A percentile compares a stretch with the other conserved stretches of the same genome.
These are phyloP conservation scores for Solanum pinnatisectum DNA, from an alignment of 257 asterid species.

Conservation along the genomic window DNA sequence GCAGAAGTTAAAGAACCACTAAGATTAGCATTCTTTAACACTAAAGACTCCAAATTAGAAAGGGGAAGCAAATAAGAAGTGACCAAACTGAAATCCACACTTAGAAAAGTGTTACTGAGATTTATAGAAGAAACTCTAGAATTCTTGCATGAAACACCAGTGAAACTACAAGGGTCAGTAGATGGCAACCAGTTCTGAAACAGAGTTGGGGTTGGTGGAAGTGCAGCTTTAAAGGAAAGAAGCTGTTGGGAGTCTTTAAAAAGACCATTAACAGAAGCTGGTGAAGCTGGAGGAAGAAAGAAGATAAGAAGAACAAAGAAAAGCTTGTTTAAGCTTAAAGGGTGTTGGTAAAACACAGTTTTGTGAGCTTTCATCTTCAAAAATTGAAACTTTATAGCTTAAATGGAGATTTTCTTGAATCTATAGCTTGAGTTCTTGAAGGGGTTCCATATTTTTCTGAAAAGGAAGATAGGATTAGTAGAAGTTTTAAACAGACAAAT, in stretches of 20 bases:
- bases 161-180: conserved; percentile 52
- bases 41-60: conserved; percentile 46
- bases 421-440: conserved; percentile 18
- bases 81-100: conserved; percentile 38
- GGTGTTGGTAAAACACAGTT: conserved; percentile 10
- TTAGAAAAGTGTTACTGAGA: conserved; percentile 39
- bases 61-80: conserved; percentile 37
- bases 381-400: background rate
- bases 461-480: conserved; percentile 2
- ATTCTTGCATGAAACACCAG: conserved; percentile 52
- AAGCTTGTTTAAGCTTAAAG: conserved; percentile 16
- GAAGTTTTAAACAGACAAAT: conserved; percentile 1
- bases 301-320: conserved; percentile 5
- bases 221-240: conserved; percentile 57
- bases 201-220: conserved; percentile 24
- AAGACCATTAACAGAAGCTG: conserved; percentile 15
- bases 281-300: conserved; percentile 5
- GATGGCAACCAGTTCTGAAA: conserved; percentile 52
- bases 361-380: conserved; percentile 33
- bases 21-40: conserved; percentile 43
- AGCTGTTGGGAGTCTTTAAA: conserved; percentile 44
- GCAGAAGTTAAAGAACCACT: conserved; percentile 44
- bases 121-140: conserved; percentile 50
- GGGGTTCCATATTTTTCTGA: conserved; percentile 33
- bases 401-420: background rate